A percentile compares a stretch with the other conserved stretches of the same genome.
Evolutionary conservation across 768 basidiomycete species (phyloP).

Genomic region (Fomitopsis serialis): DNA sequence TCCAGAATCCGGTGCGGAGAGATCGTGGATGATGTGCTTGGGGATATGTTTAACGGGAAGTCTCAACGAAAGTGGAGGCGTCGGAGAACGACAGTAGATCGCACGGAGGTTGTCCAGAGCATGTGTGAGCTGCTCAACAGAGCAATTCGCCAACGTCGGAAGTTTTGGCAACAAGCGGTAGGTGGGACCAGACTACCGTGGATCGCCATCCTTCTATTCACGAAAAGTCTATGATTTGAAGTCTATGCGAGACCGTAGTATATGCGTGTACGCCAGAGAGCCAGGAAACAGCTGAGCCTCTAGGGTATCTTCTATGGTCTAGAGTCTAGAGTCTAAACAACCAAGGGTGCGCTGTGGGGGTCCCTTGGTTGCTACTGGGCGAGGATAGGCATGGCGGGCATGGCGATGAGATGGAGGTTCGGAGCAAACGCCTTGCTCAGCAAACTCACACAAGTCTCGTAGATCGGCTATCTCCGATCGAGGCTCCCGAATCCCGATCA

Average conservation of each 20-base stretch:
- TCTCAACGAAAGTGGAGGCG: constrained; percentile 21
- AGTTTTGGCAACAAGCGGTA: constrained; percentile 53
- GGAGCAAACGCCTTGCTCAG: not conserved
- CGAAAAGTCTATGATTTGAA: constrained; percentile 12
- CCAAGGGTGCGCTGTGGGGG: constrained; percentile 29
- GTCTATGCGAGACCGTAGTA: too few relatives aligned
- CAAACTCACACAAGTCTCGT: not conserved
- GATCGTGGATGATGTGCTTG: constrained; percentile 31
- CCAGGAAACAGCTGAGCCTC: constrained; percentile 12
- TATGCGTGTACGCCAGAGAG: constrained; percentile 1
- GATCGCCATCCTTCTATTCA: not conserved
- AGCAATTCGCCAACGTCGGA: constrained; percentile 30
- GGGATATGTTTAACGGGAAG: constrained; percentile 15
- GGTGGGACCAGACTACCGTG: constrained; percentile 23
- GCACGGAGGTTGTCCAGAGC: constrained; percentile 40
- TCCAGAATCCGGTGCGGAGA: constrained; percentile 61
- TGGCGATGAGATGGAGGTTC: not conserved
- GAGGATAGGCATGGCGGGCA: constrained; percentile 40
- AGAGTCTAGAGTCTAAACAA: constrained; percentile 19
- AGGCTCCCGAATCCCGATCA: constrained; percentile 1
- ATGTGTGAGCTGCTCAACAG: constrained; percentile 31
- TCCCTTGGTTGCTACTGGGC: constrained; percentile 46
- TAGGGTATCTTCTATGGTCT: constrained; percentile 24
- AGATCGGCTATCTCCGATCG: constrained; percentile 18
- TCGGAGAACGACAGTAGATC: constrained; percentile 46